Evolutionary conservation across 148 eudicot species (phyloP).

Genomic region (Silene latifolia): DNA sequence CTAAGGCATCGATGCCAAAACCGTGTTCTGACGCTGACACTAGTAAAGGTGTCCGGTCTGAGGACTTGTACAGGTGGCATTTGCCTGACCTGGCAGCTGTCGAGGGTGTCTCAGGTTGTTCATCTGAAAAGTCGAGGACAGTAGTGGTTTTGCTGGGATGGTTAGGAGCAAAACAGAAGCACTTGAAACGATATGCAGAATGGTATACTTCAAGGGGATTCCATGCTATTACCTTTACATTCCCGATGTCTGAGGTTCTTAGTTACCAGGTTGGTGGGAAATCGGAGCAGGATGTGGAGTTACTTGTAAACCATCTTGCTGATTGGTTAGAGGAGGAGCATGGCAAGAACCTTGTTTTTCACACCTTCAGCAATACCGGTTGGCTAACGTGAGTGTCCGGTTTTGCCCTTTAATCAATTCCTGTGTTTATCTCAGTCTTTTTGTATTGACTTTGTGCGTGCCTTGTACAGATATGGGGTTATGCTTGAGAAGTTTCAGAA

Average conservation of each 20-base stretch:
- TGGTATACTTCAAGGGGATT: constrained; percentile 97
- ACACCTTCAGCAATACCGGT: constrained; percentile 97
- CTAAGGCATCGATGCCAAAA: constrained; percentile 51
- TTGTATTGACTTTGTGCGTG: background rate
- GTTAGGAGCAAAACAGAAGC: constrained; percentile 98
- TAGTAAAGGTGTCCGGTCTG: constrained; percentile 36
- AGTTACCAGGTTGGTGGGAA: constrained; percentile 91
- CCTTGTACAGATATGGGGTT: constrained; percentile 66
- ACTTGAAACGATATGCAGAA: constrained; percentile 79
- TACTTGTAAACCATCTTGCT: constrained; percentile 76
- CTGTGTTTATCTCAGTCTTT: background rate
- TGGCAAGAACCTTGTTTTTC: constrained; percentile 87
- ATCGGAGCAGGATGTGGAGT: constrained; percentile 75
- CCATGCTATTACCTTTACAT: constrained; percentile 93
- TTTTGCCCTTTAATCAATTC: background rate
- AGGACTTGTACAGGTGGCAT: constrained; percentile 84
- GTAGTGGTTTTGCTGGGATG: constrained; percentile 93
- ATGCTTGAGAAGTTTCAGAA: constrained; percentile 77
- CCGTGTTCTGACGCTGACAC: constrained; percentile 30
- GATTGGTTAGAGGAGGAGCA: constrained; percentile 94
- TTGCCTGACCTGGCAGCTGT: constrained; percentile 58
- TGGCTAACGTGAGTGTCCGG: constrained; percentile 81
- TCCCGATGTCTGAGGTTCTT: constrained; percentile 88
- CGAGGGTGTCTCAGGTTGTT: constrained; percentile 51
- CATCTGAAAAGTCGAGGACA: constrained; percentile 67